Evolutionary conservation across 2,329 filamentous ascomycete genomes (phyloP).

Genomic region (Penicillium sp.): DNA sequence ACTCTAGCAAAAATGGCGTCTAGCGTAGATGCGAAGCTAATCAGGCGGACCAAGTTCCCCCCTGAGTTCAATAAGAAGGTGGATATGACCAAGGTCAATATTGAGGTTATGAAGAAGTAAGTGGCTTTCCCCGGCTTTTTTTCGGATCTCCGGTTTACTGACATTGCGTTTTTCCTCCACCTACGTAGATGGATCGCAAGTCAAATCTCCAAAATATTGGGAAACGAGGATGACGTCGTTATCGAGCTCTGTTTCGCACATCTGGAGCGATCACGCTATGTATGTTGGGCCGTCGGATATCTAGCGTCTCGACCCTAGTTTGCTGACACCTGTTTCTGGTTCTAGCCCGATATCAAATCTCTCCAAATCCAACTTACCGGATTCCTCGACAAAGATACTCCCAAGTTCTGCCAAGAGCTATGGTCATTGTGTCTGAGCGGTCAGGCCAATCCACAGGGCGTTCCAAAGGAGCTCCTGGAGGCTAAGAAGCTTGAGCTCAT

Average conservation of each 20-base stretch:
- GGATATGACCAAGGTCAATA: conserved; percentile 94
- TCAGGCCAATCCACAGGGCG: conserved; percentile 81
- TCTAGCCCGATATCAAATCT: conserved; percentile 88
- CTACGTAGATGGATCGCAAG: conserved; percentile 80
- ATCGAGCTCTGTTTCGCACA: conserved; percentile 75
- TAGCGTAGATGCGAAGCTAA: conserved; percentile 81
- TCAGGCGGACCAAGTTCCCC: conserved; percentile 90
- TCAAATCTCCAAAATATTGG: conserved; percentile 81
- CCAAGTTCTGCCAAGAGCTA: conserved; percentile 85
- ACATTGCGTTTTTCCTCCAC: background rate
- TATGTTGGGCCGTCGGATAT: conserved; percentile 48
- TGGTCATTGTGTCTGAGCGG: conserved; percentile 91
- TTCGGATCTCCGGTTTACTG: conserved; percentile 11
- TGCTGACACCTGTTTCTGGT: conserved; percentile 22
- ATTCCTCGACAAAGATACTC: conserved; percentile 89
- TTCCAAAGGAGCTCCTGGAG: conserved; percentile 90
- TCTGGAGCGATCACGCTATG: conserved; percentile 71
- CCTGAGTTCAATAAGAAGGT: conserved; percentile 92
- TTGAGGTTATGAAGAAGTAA: conserved; percentile 96
- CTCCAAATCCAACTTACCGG: conserved; percentile 93
- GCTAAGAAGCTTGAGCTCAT: conserved; percentile 94
- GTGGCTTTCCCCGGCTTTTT: conserved; percentile 30
- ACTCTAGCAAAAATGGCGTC: conserved; percentile 62
- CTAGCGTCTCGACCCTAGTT: conserved; percentile 7
- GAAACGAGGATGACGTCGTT: conserved; percentile 93